Evolutionary conservation across 805 yeast species (phyloP).

Genomic region (Tetrapisispora taiwanensis): DNA sequence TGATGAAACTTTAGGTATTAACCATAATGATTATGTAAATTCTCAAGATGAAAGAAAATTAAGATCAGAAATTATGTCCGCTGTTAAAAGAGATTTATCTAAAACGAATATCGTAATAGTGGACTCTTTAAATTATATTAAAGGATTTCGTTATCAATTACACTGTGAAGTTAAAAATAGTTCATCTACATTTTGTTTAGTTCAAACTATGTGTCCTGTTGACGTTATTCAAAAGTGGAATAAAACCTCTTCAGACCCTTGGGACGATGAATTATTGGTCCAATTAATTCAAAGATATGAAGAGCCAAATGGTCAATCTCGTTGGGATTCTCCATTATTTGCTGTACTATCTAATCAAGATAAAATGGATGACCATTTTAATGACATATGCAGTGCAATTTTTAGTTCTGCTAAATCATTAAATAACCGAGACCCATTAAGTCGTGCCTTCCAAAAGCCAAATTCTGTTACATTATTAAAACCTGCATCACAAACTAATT

Average conservation of each 20-base stretch:
- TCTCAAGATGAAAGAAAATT: conserved; percentile 70
- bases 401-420: conserved; percentile 26
- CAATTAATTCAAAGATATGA: conserved; percentile 80
- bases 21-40: conserved; percentile 57
- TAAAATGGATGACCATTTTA: conserved; percentile 42
- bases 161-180: conserved; percentile 87
- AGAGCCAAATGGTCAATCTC: conserved; percentile 74
- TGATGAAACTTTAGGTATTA: conserved; percentile 69
- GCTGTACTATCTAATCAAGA: conserved; percentile 39
- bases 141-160: conserved; percentile 89
- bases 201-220: conserved; percentile 65
- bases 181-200: conserved; percentile 70
- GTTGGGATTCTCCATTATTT: conserved; percentile 94
- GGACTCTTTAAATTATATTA: conserved; percentile 81
- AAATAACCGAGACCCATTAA: conserved; percentile 32
- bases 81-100: conserved; percentile 72
- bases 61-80: conserved; percentile 78
- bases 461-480: conserved; percentile 77
- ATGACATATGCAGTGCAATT: conserved; percentile 55
- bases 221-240: conserved; percentile 61
- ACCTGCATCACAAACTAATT: conserved; percentile 68
- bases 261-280: conserved; percentile 57
- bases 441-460: conserved; percentile 54
- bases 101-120: conserved; percentile 65
- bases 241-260: conserved; percentile 25